These are phyloP conservation scores for Chlorella vulgaris DNA, from an alignment of 139 green algal genomes.

Conservation along the genomic window DNA sequence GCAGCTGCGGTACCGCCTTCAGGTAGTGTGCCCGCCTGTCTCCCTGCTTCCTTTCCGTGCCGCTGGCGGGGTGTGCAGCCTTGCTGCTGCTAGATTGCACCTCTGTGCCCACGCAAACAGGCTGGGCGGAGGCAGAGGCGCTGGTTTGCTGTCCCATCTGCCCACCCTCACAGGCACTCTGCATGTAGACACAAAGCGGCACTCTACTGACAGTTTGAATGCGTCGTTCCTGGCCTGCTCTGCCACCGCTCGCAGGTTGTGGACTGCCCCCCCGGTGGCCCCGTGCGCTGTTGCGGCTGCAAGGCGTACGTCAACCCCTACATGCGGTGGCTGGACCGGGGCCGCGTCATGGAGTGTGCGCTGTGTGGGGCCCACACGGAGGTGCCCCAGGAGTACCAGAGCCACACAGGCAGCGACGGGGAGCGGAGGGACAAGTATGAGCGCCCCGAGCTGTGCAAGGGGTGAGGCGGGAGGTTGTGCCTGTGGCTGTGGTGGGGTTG, in stretches of 20 bases:
- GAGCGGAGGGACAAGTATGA: constrained; percentile 65
- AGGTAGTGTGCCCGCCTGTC: too few relatives aligned
- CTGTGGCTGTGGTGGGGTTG: not conserved
- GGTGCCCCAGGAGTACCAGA: constrained; percentile 77
- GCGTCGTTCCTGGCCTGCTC: too few relatives aligned
- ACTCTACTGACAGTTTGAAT: too few relatives aligned
- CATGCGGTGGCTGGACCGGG: constrained; percentile 72
- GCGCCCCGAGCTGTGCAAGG: constrained; percentile 71
- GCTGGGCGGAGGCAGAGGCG: too few relatives aligned
- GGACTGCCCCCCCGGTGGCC: constrained; percentile 70
- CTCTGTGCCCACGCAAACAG: too few relatives aligned
- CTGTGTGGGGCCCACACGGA: constrained; percentile 74
- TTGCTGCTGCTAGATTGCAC: too few relatives aligned
- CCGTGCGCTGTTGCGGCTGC: constrained; percentile 81
- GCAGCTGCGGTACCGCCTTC: too few relatives aligned
- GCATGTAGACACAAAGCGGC: too few relatives aligned
- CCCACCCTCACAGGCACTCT: too few relatives aligned
- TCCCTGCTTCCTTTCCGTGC: too few relatives aligned
- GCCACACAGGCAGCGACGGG: constrained; percentile 72
- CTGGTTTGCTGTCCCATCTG: too few relatives aligned
- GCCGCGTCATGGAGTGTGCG: constrained; percentile 69
- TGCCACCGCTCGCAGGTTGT: constrained; percentile 54
- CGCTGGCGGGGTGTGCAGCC: too few relatives aligned
- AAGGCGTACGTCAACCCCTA: constrained; percentile 93
- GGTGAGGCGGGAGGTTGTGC: constrained; percentile 32